These are phyloP conservation scores for Entomortierella beljakovae DNA, from an alignment of 192 early-diverging fungal genomes.

Conservation along the genomic window DNA sequence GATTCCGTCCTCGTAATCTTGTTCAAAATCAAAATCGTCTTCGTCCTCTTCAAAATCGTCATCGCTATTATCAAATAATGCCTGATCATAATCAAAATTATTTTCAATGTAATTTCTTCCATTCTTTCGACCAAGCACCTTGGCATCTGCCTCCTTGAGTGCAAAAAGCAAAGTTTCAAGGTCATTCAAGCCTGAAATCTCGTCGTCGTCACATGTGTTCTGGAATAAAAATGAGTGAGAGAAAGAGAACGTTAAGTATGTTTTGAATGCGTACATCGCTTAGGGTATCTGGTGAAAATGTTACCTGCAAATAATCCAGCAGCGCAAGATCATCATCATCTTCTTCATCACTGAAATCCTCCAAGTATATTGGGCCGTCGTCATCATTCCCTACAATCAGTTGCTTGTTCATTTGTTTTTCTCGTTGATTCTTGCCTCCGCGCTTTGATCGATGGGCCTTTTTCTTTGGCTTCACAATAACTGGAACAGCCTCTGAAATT, in stretches of 20 bases:
- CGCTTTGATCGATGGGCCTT: conserved; percentile 53
- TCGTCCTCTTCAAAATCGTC: conserved; percentile 21
- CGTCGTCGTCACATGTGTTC: conserved; percentile 34
- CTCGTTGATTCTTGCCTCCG: conserved; percentile 34
- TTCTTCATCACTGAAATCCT: conserved; percentile 38
- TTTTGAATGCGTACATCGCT: too few species aligned
- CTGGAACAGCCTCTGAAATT: not conserved
- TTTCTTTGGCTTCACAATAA: conserved; percentile 24
- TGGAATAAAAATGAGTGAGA: not conserved
- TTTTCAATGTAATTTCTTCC: conserved; percentile 9
- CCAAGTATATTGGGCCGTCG: conserved; percentile 37
- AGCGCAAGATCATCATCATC: conserved; percentile 35
- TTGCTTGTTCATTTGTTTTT: conserved; percentile 33
- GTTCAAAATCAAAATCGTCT: conserved; percentile 46
- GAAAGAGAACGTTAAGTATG: not conserved
- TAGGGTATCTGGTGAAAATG: too few species aligned
- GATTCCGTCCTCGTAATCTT: conserved; percentile 40
- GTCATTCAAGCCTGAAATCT: conserved; percentile 11
- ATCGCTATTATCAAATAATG: conserved; percentile 9
- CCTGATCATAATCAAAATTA: conserved; percentile 38
- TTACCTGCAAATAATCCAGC: conserved; percentile 41
- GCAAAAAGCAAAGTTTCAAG: conserved; percentile 30
- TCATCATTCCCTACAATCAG: conserved; percentile 44
- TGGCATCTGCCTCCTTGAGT: conserved; percentile 28
- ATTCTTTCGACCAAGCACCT: conserved; percentile 26